Conservation (phyloP, 352 stramenopile species). For the Globisporangium radiosum region DNA sequence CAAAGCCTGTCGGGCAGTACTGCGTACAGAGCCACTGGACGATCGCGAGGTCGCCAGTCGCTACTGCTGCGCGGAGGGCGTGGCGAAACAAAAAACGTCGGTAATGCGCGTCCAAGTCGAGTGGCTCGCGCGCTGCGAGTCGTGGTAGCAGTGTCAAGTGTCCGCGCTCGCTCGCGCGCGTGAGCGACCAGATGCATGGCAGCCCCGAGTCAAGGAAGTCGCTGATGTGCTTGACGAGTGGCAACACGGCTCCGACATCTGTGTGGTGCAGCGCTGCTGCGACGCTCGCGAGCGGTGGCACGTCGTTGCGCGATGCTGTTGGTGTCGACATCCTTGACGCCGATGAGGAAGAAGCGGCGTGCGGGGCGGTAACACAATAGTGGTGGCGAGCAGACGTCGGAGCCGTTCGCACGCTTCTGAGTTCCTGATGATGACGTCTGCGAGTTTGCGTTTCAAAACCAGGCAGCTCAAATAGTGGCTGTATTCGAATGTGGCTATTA, state of each 20-base stretch:
- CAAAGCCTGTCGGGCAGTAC: conserved; percentile 9
- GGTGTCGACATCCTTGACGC: too few relatives aligned
- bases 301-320: not conserved
- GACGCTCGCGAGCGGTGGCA: conserved; percentile 8
- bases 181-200: conserved; percentile 6
- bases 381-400: too few relatives aligned
- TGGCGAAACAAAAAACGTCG: conserved; percentile 6
- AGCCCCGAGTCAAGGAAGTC: conserved; percentile 5
- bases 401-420: too few relatives aligned
- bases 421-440: too few relatives aligned
- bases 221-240: conserved; percentile 4
- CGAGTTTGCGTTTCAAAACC: too few relatives aligned
- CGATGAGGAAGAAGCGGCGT: not conserved
- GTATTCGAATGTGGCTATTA: too few relatives aligned
- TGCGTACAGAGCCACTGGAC: conserved; percentile 11
- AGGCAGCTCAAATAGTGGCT: too few relatives aligned
- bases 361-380: too few relatives aligned
- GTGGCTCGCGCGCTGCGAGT: not conserved
- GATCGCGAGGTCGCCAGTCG: conserved; percentile 6
- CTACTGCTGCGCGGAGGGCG: not conserved
- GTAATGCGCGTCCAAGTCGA: not conserved
- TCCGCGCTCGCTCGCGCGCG: not conserved
- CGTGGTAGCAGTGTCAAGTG: conserved; percentile 1
- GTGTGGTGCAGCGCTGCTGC: not conserved
- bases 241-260: conserved; percentile 1